Conservation (phyloP, 768 basidiomycete species). For the Phylloporus rhodoxanthus region DNA sequence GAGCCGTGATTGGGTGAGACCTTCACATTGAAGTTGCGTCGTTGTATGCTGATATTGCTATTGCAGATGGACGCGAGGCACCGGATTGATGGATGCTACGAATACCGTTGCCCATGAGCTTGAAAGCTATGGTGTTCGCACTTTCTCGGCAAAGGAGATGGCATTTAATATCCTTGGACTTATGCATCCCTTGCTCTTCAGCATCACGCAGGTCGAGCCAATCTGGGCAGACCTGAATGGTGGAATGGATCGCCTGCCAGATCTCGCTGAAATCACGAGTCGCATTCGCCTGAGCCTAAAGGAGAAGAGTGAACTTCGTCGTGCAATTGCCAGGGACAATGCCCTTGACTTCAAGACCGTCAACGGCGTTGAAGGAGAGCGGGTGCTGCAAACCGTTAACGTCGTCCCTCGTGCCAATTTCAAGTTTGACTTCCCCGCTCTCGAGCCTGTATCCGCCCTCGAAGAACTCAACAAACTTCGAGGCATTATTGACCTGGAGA, state of each 20-base stretch:
- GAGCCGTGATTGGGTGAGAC: constrained; percentile 92
- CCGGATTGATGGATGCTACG: constrained; percentile 92
- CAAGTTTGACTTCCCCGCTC: constrained; percentile 86
- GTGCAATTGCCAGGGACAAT: constrained; percentile 90
- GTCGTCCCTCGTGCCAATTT: constrained; percentile 98
- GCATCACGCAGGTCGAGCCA: constrained; percentile 98
- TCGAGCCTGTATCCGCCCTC: constrained; percentile 69
- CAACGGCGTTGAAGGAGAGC: constrained; percentile 88
- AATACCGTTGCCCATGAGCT: constrained; percentile 93
- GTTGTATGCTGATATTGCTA: constrained; percentile 4
- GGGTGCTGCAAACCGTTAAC: constrained; percentile 85
- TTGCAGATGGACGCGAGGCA: constrained; percentile 91
- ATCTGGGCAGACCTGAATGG: constrained; percentile 99
- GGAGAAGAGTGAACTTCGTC: constrained; percentile 87
- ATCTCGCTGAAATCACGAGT: constrained; percentile 85
- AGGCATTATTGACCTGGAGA: constrained; percentile 90
- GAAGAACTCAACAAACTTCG: constrained; percentile 72
- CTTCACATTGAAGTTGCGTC: constrained; percentile 5
- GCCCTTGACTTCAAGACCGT: constrained; percentile 91
- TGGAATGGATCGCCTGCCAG: constrained; percentile 95
- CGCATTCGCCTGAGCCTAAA: constrained; percentile 79
- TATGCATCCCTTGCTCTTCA: constrained; percentile 98
- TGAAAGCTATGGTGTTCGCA: constrained; percentile 89
- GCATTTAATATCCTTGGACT: constrained; percentile 99
- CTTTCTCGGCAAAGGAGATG: constrained; percentile 99